Evolutionary conservation across 805 yeast species (phyloP).

Genomic region (Wickerhamiella brachini): DNA sequence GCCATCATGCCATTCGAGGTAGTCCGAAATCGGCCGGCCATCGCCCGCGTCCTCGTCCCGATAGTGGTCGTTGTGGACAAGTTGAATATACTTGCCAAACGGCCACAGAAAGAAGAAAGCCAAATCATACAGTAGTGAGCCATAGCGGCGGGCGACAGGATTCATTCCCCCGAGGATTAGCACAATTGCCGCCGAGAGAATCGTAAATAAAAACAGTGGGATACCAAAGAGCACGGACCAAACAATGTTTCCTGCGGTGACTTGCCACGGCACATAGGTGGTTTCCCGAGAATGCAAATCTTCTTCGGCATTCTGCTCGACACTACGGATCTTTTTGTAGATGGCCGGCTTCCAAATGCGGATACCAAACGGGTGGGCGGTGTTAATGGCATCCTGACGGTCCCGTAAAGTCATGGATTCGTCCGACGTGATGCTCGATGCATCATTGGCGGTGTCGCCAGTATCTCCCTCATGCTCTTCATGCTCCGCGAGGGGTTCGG

Average conservation of each 20-base stretch:
- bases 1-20: slow-evolving; percentile 70
- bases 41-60: slow-evolving; percentile 76
- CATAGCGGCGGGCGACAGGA: slow-evolving; percentile 47
- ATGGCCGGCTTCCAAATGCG: slow-evolving; percentile 98
- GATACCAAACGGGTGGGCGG: slow-evolving; percentile 96
- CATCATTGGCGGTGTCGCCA: slow-evolving; percentile 25
- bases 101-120: slow-evolving; percentile 44
- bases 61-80: slow-evolving; percentile 67
- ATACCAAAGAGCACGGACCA: slow-evolving; percentile 72
- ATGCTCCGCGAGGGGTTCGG: background rate
- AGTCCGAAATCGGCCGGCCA: slow-evolving; percentile 75
- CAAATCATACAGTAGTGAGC: slow-evolving; percentile 7
- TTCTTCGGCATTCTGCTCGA: slow-evolving; percentile 77
- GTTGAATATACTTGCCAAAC: slow-evolving; percentile 77
- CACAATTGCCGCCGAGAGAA: slow-evolving; percentile 33
- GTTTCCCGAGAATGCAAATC: slow-evolving; percentile 63
- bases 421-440: slow-evolving; percentile 31
- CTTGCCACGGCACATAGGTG: slow-evolving; percentile 45
- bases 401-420: slow-evolving; percentile 84
- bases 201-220: slow-evolving; percentile 39
- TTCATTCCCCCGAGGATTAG: slow-evolving; percentile 23
- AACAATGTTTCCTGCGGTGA: slow-evolving; percentile 49
- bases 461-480: slow-evolving; percentile 19
- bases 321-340: slow-evolving; percentile 84
- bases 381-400: slow-evolving; percentile 90